A percentile compares a stretch with the other conserved stretches of the same genome.
phyloP scores from a whole-genome alignment of 2,329 filamentous ascomycete species.

The Pseudogymnoascus destructans region DNA sequence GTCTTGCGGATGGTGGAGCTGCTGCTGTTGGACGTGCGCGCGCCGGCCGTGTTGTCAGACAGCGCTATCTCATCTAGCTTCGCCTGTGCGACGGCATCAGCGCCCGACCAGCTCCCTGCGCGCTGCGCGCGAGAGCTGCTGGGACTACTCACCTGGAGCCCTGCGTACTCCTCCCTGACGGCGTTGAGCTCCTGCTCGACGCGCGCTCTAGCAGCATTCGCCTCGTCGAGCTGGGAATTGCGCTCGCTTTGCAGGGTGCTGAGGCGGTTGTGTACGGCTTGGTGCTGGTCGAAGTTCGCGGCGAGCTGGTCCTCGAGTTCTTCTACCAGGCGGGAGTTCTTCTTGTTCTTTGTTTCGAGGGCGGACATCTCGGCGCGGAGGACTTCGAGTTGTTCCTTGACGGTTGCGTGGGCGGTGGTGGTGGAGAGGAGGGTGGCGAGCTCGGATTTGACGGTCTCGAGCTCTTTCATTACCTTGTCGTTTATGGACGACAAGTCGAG shows the following conservation, averaged over 20 bases:
- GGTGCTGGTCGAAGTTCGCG: constrained; percentile 87
- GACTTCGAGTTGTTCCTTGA: constrained; percentile 43
- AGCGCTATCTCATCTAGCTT: constrained; percentile 43
- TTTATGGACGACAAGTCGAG: constrained; percentile 44
- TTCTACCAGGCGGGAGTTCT: constrained; percentile 82
- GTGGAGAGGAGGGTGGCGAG: constrained; percentile 39
- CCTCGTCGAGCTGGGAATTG: constrained; percentile 64
- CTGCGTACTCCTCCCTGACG: constrained; percentile 55
- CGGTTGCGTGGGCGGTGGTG: constrained; percentile 33
- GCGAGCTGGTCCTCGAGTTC: constrained; percentile 95
- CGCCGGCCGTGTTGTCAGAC: constrained; percentile 30
- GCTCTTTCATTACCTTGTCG: constrained; percentile 45
- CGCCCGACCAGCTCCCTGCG: constrained; percentile 1
- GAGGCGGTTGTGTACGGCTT: constrained; percentile 70
- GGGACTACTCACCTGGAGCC: constrained; percentile 44
- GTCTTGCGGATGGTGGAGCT: constrained; percentile 69
- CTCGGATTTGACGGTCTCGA: constrained; percentile 46
- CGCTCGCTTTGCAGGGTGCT: constrained; percentile 70
- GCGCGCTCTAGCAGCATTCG: constrained; percentile 47
- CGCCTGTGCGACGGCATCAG: constrained; percentile 31
- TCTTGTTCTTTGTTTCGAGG: constrained; percentile 61
- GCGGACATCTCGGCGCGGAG: constrained; percentile 54
- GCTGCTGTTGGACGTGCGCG: constrained; percentile 38
- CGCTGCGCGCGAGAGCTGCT: not conserved
- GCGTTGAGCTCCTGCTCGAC: constrained; percentile 57